Conservation (phyloP, 257 asterid genomes). For the Fraxinus cuspidata region DNA sequence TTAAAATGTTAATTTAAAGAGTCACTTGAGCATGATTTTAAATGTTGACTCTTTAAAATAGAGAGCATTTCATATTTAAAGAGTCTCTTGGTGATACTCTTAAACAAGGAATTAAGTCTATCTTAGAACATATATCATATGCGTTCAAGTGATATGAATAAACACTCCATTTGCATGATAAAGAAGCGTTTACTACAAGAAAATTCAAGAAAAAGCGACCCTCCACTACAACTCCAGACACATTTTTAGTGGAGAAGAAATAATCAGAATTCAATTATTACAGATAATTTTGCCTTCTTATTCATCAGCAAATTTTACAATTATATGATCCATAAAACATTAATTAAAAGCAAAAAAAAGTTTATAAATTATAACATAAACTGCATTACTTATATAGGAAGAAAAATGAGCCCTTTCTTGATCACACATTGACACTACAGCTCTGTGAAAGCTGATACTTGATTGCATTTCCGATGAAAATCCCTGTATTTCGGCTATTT, state of each 20-base stretch:
- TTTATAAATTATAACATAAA: background rate
- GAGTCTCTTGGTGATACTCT: no score
- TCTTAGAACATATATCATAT: no score
- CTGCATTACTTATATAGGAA: background rate
- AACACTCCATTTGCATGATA: background rate
- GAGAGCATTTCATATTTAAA: no score
- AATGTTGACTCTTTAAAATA: no score
- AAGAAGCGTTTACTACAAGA: background rate
- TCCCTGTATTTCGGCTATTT: slow-evolving; percentile 39
- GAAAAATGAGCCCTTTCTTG: background rate
- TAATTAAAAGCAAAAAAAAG: background rate
- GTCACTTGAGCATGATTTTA: no score
- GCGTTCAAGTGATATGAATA: no score
- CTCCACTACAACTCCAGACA: slow-evolving; percentile 19
- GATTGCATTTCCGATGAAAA: slow-evolving; percentile 53
- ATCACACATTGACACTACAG: slow-evolving; percentile 64
- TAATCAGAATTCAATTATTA: slow-evolving; percentile 15
- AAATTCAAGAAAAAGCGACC: background rate
- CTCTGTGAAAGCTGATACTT: slow-evolving; percentile 67
- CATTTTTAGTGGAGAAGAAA: background rate
- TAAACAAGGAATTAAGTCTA: no score
- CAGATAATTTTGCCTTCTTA: slow-evolving; percentile 18
- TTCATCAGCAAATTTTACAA: slow-evolving; percentile 38
- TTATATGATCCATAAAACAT: slow-evolving; percentile 25
- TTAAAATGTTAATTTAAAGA: no score